Conservation (phyloP, 2,329 filamentous ascomycete species). For the Dactylellina drechsleri region DNA sequence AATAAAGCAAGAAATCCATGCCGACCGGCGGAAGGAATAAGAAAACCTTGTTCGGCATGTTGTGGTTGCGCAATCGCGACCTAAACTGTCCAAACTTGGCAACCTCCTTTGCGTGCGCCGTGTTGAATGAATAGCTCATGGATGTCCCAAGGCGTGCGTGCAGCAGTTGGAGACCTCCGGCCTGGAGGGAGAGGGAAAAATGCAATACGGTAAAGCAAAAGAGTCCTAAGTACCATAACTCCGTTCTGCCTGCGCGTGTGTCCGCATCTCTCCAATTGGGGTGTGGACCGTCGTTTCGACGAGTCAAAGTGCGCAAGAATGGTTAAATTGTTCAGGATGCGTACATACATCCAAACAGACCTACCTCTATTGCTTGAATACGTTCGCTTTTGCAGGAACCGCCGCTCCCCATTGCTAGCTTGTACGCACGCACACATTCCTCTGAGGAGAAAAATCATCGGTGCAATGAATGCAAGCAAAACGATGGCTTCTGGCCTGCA, state of each 20-base stretch:
- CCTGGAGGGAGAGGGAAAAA: constrained; percentile 3
- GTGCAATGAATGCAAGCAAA: neutral
- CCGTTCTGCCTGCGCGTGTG: constrained; percentile 1
- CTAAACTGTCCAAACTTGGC: constrained; percentile 19
- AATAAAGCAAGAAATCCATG: constrained; percentile 6
- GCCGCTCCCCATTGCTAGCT: neutral
- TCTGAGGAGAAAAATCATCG: constrained; percentile 3
- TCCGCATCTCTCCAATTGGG: too few relatives aligned
- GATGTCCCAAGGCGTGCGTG: neutral
- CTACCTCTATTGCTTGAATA: constrained; percentile 39
- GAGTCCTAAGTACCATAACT: neutral
- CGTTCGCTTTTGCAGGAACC: constrained; percentile 49
- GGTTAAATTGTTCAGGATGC: constrained; percentile 54
- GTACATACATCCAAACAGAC: too few relatives aligned
- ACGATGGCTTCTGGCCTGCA: constrained; percentile 45
- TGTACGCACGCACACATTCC: constrained; percentile 8
- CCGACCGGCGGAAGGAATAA: constrained; percentile 51
- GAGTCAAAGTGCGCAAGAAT: constrained; percentile 41
- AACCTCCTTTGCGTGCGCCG: constrained; percentile 1
- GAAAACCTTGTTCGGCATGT: constrained; percentile 21
- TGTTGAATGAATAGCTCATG: constrained; percentile 30
- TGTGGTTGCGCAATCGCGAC: constrained; percentile 55
- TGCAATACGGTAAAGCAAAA: neutral
- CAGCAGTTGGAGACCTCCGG: too few relatives aligned
- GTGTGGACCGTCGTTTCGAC: neutral